A percentile compares a stretch with the other conserved stretches of the same genome.
phyloP scores from a whole-genome alignment of 163 green algal genomes.

The Chlamydomonas reinhardtii region DNA sequence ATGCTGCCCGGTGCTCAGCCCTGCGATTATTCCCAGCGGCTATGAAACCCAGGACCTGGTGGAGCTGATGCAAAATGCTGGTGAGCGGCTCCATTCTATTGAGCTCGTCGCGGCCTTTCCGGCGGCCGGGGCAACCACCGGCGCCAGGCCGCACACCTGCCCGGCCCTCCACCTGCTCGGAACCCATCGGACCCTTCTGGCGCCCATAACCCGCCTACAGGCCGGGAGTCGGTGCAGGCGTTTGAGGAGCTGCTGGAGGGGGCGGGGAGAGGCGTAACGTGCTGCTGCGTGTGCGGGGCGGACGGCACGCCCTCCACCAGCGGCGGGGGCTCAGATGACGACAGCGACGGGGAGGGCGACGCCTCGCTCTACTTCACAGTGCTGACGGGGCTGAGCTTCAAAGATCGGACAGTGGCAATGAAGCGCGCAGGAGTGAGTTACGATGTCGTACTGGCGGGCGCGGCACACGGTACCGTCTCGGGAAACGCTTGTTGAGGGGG shows the following conservation, averaged over 20 bases:
- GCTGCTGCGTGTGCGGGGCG: slow-evolving; percentile 43
- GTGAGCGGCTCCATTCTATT: not conserved
- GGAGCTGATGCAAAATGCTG: slow-evolving; percentile 7
- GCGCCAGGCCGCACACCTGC: not conserved
- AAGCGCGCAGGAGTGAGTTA: slow-evolving; percentile 15
- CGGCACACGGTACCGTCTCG: no score
- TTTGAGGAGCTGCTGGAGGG: slow-evolving; percentile 10
- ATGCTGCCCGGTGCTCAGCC: slow-evolving; percentile 25
- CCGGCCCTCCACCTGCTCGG: not conserved
- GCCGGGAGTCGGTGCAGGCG: not conserved
- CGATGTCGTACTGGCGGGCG: no score
- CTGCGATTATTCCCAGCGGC: slow-evolving; percentile 23
- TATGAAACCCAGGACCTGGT: slow-evolving; percentile 39
- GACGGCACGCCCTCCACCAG: slow-evolving; percentile 14
- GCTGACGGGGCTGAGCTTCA: slow-evolving; percentile 31
- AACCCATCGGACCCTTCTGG: not conserved
- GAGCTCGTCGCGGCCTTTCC: no score
- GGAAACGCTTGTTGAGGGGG: no score
- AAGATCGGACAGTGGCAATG: slow-evolving; percentile 5
- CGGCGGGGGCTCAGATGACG: not conserved
- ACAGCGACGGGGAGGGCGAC: not conserved
- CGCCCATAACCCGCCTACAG: not conserved
- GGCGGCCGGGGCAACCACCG: no score
- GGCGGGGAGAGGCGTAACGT: not conserved
- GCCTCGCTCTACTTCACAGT: slow-evolving; percentile 30